Evolutionary conservation across 148 eudicot species (phyloP).

Genomic region (Fagopyrum homotropicum): DNA sequence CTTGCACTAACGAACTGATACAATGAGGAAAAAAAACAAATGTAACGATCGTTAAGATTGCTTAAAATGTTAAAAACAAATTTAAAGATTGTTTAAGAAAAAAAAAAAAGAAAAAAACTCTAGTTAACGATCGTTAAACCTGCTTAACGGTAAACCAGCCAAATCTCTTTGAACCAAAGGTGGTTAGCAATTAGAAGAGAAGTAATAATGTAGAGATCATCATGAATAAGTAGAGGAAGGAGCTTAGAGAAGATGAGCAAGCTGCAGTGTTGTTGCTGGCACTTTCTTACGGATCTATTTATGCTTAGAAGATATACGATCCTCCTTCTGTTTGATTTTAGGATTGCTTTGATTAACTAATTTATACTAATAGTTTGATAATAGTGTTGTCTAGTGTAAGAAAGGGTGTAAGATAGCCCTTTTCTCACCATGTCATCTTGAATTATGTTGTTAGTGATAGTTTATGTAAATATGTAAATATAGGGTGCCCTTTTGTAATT

Average conservation of each 20-base stretch:
- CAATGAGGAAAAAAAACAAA: no score
- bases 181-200: conserved; percentile 48
- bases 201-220: conserved; percentile 61
- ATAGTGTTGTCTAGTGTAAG: not conserved
- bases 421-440: not conserved
- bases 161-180: conserved; percentile 43
- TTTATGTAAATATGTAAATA: no score
- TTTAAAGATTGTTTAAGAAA: no score
- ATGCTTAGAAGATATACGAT: not conserved
- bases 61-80: no score
- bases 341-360: not conserved
- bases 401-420: not conserved
- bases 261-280: conserved; percentile 9
- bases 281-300: not conserved
- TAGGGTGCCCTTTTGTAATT: no score
- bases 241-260: conserved; percentile 18
- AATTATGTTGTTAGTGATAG: not conserved
- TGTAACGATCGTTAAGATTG: no score
- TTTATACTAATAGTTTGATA: not conserved
- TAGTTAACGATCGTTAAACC: no score
- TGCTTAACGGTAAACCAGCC: not conserved
- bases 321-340: not conserved
- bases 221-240: conserved; percentile 41
- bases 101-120: no score
- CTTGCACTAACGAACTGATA: no score